Base-by-base conservation (phyloP, 441 rosid genomes). In the Aleurites moluccanus region DNA sequence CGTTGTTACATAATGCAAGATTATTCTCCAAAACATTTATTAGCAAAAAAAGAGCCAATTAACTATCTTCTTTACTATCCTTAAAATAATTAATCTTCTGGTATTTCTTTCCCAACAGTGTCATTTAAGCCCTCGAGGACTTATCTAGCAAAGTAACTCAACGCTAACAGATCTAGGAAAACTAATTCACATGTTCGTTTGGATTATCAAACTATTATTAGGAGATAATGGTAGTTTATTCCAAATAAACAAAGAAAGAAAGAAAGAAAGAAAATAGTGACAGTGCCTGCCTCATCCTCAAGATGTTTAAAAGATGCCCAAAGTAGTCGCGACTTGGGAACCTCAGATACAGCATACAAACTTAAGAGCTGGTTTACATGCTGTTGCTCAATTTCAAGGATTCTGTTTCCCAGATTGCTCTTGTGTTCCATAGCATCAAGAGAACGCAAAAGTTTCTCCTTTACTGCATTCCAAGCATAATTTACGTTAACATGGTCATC, bases 211-310 rank as follows among this genome's bases (percentile, higher is more conserved):
- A 66, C n/a, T 66, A 77, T 75, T 44, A 55, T 65, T 42, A 64
- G 21, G 20, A 47, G 7, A 1, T 20, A 11, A 52, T 25, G 42
- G 56, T 50, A 16, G 7, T 40, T 4, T 30, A 70, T 15, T 50
- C 44, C 45, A 33, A 49, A 75, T 14, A 70, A 76, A 66, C 45
- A 33, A 49, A 75, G 16, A 70, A 76, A 66, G 78, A 77, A 64
- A 64, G 64, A 21, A 35, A 52, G 10, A 75, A 74, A 70, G 79
- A 79, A 69, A 60, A 73, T 57, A 75, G 79, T 73, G 75, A 76
- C 64, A 84, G 77, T 77, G 83, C 93, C 80, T 82, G 82, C 98
- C 94, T 92, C 92, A 83, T 91, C 83, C 86, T 93, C 88, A 61
- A 96, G 92, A 73, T 87, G 87, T 77, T 79, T 84, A 74, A 91